Conservation (phyloP, 768 basidiomycete genomes). For the Lepiota brunneoincarnata region DNA sequence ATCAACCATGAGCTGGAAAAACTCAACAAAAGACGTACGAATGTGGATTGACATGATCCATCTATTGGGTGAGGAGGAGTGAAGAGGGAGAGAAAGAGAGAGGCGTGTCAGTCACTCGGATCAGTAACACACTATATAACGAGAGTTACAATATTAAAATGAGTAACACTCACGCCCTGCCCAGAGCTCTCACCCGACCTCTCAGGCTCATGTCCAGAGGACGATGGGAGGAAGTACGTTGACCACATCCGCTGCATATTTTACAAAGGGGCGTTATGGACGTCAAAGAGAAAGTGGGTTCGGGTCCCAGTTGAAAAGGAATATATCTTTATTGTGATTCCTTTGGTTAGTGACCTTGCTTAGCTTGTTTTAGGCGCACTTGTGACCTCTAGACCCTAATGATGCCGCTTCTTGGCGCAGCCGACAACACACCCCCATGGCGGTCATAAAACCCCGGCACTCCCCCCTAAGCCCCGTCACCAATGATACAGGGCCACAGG, state of each 20-base stretch:
- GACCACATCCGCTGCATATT: constrained; percentile 8
- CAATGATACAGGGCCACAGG: too few relatives aligned
- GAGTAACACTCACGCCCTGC: not conserved
- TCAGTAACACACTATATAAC: not conserved
- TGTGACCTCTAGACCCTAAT: too few relatives aligned
- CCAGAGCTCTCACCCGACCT: not conserved
- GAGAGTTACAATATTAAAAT: not conserved
- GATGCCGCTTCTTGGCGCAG: too few relatives aligned
- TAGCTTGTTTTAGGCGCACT: too few relatives aligned
- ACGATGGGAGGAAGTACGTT: not conserved
- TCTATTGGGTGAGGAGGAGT: not conserved
- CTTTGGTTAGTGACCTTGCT: too few relatives aligned
- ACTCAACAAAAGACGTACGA: not conserved
- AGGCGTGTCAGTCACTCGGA: not conserved
- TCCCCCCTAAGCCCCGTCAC: too few relatives aligned
- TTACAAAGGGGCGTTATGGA: too few relatives aligned
- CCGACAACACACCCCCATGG: too few relatives aligned
- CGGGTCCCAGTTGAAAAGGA: too few relatives aligned
- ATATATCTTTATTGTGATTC: too few relatives aligned
- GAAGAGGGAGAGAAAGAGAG: not conserved
- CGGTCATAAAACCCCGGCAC: too few relatives aligned
- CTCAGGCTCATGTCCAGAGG: not conserved
- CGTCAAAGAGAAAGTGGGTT: not conserved
- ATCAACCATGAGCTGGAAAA: not conserved
- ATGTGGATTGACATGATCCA: constrained; percentile 1